A percentile compares a stretch with the other conserved stretches of the same genome.
These are phyloP conservation scores for Stephania japonica DNA, from an alignment of 164 flowering plant genomes.

Conservation along the genomic window DNA sequence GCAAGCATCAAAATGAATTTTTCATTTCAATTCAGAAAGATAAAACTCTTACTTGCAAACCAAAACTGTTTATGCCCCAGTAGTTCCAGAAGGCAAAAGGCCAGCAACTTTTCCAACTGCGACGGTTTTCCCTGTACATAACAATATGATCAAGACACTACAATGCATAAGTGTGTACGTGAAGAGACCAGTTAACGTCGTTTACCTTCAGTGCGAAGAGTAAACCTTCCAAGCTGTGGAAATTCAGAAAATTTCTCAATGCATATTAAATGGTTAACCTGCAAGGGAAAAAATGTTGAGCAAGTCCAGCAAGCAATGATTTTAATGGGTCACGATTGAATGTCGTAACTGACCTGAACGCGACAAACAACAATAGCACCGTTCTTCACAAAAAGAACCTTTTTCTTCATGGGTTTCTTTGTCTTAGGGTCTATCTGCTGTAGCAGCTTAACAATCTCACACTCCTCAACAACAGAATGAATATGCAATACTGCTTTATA, in stretches of 20 bases:
- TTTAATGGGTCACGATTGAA: not conserved
- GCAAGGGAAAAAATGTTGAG: constrained; percentile 9
- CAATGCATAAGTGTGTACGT: not conserved
- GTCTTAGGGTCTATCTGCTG: constrained; percentile 92
- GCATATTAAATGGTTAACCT: constrained; percentile 83
- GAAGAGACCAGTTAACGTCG: not conserved
- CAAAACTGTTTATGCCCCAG: constrained; percentile 9
- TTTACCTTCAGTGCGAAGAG: constrained; percentile 94
- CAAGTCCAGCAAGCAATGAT: not conserved
- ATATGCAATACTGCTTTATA: constrained; percentile 95
- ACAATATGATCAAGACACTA: not conserved
- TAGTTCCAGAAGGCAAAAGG: constrained; percentile 5
- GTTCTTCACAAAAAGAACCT: constrained; percentile 85
- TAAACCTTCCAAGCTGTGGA: constrained; percentile 95
- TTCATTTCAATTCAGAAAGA: not conserved
- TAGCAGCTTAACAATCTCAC: constrained; percentile 85
- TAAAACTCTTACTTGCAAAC: not conserved
- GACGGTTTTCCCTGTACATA: constrained; percentile 9
- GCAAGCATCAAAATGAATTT: not conserved
- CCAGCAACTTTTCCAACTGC: constrained; percentile 11
- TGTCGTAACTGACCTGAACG: constrained; percentile 51
- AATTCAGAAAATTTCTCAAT: constrained; percentile 83
- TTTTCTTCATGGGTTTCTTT: constrained; percentile 81
- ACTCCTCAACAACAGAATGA: constrained; percentile 93
- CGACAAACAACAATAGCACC: constrained; percentile 86